Percentiles rank a stretch among this genome's conserved stretches.
These are phyloP conservation scores for Sordaria brevicollis DNA, from an alignment of 495 filamentous ascomycete species.

Conservation along the genomic window DNA sequence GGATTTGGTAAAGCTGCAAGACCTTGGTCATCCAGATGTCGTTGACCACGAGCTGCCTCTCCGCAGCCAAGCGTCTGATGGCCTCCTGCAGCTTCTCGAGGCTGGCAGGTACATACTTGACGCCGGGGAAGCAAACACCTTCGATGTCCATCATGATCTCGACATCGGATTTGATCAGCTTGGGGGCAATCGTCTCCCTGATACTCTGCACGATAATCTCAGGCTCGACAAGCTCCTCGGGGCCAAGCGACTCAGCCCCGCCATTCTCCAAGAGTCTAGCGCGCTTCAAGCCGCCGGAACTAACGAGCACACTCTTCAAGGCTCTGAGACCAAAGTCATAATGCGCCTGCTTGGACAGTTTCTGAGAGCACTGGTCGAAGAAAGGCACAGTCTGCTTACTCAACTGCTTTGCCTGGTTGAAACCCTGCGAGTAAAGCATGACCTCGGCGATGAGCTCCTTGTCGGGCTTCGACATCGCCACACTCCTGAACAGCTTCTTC, in stretches of 20 bases:
- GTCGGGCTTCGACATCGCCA: constrained; percentile 99
- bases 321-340: constrained; percentile 98
- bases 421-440: constrained; percentile 99
- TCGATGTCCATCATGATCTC: constrained; percentile 81
- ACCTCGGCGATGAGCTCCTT: constrained; percentile 99
- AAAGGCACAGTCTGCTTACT: constrained; percentile 95
- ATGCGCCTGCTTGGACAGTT: constrained; percentile 90
- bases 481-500: constrained; percentile 98
- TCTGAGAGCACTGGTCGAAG: constrained; percentile 77
- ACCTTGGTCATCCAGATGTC: constrained; percentile 96
- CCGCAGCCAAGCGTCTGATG: constrained; percentile 70
- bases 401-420: constrained; percentile 85
- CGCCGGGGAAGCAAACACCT: constrained; percentile 75
- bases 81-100: constrained; percentile 67
- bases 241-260: constrained; percentile 39
- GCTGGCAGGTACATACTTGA: constrained; percentile 84
- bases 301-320: constrained; percentile 94
- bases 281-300: constrained; percentile 91
- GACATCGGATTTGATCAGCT: constrained; percentile 85
- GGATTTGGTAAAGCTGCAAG: constrained; percentile 93
- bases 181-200: constrained; percentile 95
- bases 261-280: constrained; percentile 52
- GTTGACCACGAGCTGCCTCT: constrained; percentile 75
- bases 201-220: constrained; percentile 98
- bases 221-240: constrained; percentile 76